Conservation (phyloP, 202 grass and related monocot species). For the Schoenoplectus tabernaemontani region DNA sequence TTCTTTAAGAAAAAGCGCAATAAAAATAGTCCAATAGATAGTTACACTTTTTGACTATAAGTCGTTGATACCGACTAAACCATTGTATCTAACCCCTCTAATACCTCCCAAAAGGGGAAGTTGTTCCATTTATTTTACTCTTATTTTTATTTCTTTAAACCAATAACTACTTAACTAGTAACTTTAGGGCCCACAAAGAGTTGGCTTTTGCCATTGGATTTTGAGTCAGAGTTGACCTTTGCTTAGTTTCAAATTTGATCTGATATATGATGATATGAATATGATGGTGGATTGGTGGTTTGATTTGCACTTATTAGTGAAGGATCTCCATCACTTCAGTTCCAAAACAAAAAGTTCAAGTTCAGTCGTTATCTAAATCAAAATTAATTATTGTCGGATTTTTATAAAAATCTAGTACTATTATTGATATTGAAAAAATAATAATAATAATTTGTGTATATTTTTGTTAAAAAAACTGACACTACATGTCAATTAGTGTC, state of each 20-base stretch:
- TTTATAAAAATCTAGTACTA: no score
- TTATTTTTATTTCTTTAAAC: neutral
- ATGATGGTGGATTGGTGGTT: neutral
- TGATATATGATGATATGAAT: neutral
- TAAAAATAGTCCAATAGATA: neutral
- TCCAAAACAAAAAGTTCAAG: neutral
- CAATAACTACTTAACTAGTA: no score
- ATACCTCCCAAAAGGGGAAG: neutral
- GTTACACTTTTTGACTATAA: neutral
- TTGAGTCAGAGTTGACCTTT: conserved; percentile 11
- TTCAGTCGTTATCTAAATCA: neutral
- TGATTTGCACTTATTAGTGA: conserved; percentile 9
- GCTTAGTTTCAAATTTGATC: neutral
- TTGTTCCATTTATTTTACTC: neutral
- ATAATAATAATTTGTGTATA: no score
- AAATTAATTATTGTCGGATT: no score
- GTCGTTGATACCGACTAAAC: neutral
- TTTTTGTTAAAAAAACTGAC: no score
- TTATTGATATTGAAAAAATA: no score
- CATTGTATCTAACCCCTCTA: neutral
- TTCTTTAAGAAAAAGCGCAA: neutral
- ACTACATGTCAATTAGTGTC: no score
- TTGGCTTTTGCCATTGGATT: neutral
- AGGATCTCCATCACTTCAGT: neutral
- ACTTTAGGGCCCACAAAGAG: conserved; percentile 1